These are phyloP conservation scores for Pittosporum tobira DNA, from an alignment of 129 eudicot species.

Conservation along the genomic window DNA sequence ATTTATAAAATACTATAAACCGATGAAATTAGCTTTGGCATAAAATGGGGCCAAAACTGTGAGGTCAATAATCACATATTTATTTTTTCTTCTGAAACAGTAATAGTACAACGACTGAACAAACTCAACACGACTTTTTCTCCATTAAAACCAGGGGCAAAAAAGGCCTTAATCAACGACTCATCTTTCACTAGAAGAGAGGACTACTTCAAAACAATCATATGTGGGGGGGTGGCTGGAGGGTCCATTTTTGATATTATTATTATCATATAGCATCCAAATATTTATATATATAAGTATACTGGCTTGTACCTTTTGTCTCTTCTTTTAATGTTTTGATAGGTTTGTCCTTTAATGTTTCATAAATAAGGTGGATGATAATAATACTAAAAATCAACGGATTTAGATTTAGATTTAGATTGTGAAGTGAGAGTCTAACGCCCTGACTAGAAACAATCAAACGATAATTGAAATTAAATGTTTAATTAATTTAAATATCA, in stretches of 20 bases:
- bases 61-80: not conserved
- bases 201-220: not conserved
- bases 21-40: too few species aligned
- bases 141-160: slow-evolving; percentile 48
- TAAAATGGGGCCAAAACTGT: too few species aligned
- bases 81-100: not conserved
- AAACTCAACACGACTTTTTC: slow-evolving; percentile 4
- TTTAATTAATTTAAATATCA: too few species aligned
- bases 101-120: not conserved
- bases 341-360: slow-evolving; percentile 3
- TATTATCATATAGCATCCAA: too few species aligned
- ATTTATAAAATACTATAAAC: too few species aligned
- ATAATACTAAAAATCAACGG: too few species aligned
- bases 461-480: too few species aligned
- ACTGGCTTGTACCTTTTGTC: not conserved
- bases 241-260: not conserved
- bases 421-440: too few species aligned
- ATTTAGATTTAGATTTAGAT: too few species aligned
- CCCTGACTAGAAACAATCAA: too few species aligned
- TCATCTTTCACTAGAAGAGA: slow-evolving; percentile 1
- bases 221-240: not conserved
- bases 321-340: not conserved
- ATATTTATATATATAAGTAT: not conserved
- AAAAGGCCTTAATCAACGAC: slow-evolving; percentile 13
- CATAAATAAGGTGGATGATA: not conserved